Conservation (phyloP, 2,329 filamentous ascomycete species). For the Albifimbria verrucaria region DNA sequence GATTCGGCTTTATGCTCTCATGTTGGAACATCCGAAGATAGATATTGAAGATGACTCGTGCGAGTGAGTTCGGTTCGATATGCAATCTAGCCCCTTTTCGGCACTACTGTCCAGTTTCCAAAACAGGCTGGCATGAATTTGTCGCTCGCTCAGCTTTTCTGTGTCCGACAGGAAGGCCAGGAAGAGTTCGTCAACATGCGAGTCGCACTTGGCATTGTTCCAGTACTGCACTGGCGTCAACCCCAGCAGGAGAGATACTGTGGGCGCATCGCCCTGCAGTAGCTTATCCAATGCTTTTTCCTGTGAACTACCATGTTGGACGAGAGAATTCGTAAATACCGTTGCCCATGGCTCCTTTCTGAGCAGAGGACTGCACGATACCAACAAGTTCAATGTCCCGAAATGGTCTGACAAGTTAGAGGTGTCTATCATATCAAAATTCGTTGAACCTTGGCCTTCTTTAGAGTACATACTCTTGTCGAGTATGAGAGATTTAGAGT, state of each 20-base stretch:
- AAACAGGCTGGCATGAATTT: constrained; percentile 26
- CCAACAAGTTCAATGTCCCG: constrained; percentile 31
- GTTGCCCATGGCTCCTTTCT: constrained; percentile 38
- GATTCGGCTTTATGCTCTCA: constrained; percentile 26
- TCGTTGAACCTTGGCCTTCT: constrained; percentile 28
- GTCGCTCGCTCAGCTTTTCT: constrained; percentile 9
- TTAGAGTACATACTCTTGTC: constrained; percentile 38
- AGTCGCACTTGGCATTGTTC: constrained; percentile 42
- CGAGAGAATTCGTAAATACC: constrained; percentile 42
- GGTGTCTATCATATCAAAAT: constrained; percentile 57
- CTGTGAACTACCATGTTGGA: constrained; percentile 28
- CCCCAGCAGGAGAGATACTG: constrained; percentile 48
- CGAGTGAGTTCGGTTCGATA: constrained; percentile 35
- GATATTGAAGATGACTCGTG: constrained; percentile 33
- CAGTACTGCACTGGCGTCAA: constrained; percentile 46
- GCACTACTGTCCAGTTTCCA: constrained; percentile 38
- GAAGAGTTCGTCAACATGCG: constrained; percentile 36
- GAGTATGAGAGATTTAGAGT: constrained; percentile 36
- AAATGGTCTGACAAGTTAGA: constrained; percentile 40
- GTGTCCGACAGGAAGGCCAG: constrained; percentile 16
- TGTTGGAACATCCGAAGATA: constrained; percentile 43
- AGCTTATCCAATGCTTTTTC: constrained; percentile 33
- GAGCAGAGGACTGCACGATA: constrained; percentile 46
- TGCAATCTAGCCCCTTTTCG: too few species aligned
- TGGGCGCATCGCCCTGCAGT: constrained; percentile 43